Percentiles rank a stretch among this genome's conserved stretches.
These are phyloP conservation scores for Aureobasidium melanogenum DNA, from an alignment of 2,329 filamentous ascomycete species.

Conservation along the genomic window DNA sequence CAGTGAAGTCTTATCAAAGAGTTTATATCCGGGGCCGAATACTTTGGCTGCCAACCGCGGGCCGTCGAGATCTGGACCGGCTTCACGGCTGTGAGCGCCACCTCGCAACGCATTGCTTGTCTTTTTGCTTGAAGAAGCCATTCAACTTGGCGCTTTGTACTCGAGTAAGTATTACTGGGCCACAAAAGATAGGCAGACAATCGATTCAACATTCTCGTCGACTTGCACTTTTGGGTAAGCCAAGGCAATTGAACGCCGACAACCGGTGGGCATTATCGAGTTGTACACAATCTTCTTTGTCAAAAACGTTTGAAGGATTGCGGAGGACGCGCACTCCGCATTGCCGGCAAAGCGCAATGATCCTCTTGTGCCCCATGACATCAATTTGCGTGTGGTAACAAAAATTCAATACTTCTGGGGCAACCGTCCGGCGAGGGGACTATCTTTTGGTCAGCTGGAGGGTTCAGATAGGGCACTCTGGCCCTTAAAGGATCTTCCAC, in stretches of 20 bases:
- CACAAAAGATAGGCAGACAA: not conserved
- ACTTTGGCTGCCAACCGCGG: not conserved
- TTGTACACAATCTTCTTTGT: conserved; percentile 10
- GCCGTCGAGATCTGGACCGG: not conserved
- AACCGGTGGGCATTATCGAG: not conserved
- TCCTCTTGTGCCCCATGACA: conserved; percentile 1
- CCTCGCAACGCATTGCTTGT: conserved; percentile 5
- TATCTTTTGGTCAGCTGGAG: conserved; percentile 10
- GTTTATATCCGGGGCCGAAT: not conserved
- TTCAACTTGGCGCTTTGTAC: not conserved
- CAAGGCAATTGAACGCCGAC: not conserved
- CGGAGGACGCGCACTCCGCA: conserved; percentile 4
- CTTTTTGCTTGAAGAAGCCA: not conserved
- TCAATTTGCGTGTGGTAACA: not conserved
- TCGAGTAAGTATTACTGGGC: not conserved
- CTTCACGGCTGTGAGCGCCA: not conserved
- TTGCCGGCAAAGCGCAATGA: not conserved
- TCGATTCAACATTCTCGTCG: not conserved
- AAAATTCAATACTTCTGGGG: conserved; percentile 7
- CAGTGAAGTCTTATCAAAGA: no score
- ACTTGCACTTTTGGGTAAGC: not conserved
- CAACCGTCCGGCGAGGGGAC: not conserved
- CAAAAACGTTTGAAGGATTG: conserved; percentile 7
- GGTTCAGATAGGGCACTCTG: conserved; percentile 3
- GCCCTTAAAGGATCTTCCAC: not conserved